A percentile compares a stretch with the other conserved stretches of the same genome.
Conservation (phyloP, 2,329 filamentous ascomycete genomes). For the Apiospora marii region DNA sequence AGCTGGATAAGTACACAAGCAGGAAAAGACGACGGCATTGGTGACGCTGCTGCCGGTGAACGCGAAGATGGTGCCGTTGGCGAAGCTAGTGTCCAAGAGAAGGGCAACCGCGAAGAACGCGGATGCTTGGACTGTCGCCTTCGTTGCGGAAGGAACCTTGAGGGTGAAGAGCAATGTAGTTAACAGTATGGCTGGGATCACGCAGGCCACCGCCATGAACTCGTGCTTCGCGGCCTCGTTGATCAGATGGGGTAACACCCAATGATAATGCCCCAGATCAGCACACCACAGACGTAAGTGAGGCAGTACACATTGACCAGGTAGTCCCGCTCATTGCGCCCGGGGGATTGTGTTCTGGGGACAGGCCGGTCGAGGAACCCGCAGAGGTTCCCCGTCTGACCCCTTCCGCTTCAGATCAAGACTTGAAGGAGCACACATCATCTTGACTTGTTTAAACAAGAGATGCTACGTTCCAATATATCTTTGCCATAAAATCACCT, state of each 20-base stretch:
- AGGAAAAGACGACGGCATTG: background rate
- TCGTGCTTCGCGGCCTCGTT: background rate
- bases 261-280: background rate
- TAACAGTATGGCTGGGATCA: background rate
- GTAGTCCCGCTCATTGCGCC: conserved; percentile 5
- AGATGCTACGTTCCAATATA: too few relatives aligned
- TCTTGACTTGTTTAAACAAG: too few relatives aligned
- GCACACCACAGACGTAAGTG: background rate
- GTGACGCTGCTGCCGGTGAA: conserved; percentile 7
- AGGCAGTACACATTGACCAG: background rate
- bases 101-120: background rate
- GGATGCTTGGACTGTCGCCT: background rate
- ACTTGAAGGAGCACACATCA: too few relatives aligned
- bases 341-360: conserved; percentile 28
- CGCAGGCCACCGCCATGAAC: background rate
- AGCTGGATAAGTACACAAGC: background rate
- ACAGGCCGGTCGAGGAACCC: conserved; percentile 45
- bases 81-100: background rate
- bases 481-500: too few relatives aligned
- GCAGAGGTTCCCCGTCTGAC: conserved; percentile 49
- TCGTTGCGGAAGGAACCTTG: too few relatives aligned
- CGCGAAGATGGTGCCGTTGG: background rate
- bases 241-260: background rate
- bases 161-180: background rate
- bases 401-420: too few relatives aligned